Evolutionary conservation across 1,284 basidiomycete species (phyloP), one percentile per base, ranked within the genome.

Genomic region (Clitocybe nebularis): DNA sequence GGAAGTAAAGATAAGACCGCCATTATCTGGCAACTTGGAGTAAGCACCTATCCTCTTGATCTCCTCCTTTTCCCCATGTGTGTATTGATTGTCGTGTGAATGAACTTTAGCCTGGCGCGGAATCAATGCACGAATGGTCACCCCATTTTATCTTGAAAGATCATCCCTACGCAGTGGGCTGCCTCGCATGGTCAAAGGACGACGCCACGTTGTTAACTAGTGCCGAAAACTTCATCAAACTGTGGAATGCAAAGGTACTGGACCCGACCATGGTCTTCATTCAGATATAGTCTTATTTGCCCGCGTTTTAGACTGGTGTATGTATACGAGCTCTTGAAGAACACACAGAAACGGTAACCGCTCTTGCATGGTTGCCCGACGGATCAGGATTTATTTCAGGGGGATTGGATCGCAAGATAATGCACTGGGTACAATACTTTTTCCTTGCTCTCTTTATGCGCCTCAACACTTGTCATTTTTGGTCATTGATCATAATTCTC

Each of bases 331-430:
- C 75, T 0, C 70, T 93, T 30, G 75, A 80, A 3, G 73, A 73
- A 28, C 94, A 98, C 62, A 70, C 69, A 33, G 93, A 97, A 51
- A 85, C 84, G 4, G 89, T 99, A 35, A 89, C 89, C 16, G 81
- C 91, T 0, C 74, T 96, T 30, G 75, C 81, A 29, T 98, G 93
- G 92, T 68, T 94, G 35, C 87, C 92, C 6, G 86, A 96, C 60
- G 87, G 88, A 22, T 81, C 81, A 11, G 89, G 89, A 8, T 98
- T 98, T 61, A 78, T 97, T 48, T 96, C 92, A 3, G 88, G 88
- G 34, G 89, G 88, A 29, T 74, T 96, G 65, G 95, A 99, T 63
- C 81, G 84, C 50, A 85, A 83, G 63, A 82, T 99, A 43, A 77
- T 89, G 30, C 80, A 88, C 50, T 98, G 93, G 90, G 93, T 93